phyloP scores from a whole-genome alignment of 176 grass and related monocot species.

The Oryza longistaminata region DNA sequence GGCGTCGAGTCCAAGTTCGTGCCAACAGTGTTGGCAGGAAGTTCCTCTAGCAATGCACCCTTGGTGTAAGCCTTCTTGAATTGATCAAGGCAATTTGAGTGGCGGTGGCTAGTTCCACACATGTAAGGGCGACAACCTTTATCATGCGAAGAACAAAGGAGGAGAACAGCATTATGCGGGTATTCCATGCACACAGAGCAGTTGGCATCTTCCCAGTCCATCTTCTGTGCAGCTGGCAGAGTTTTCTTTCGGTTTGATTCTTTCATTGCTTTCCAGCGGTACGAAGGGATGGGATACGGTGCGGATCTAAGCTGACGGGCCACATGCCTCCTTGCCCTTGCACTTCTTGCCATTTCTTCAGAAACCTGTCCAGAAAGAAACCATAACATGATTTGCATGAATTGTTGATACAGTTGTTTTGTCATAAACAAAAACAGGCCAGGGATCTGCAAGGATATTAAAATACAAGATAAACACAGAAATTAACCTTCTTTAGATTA shows the following conservation, averaged over 20 bases:
- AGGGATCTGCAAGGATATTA: not conserved
- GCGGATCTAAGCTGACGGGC: slow-evolving; percentile 64
- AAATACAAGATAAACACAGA: not conserved
- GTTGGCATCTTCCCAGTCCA: slow-evolving; percentile 96
- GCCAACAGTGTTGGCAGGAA: slow-evolving; percentile 28
- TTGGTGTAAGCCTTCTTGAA: slow-evolving; percentile 94
- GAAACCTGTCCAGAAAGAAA: slow-evolving; percentile 39
- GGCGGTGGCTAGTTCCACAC: slow-evolving; percentile 85
- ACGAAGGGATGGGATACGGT: slow-evolving; percentile 78
- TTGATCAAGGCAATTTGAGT: slow-evolving; percentile 96
- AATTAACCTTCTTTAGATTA: not conserved
- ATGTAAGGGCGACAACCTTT: slow-evolving; percentile 97
- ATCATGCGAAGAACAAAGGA: slow-evolving; percentile 96
- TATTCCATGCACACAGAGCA: slow-evolving; percentile 98
- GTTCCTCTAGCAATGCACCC: slow-evolving; percentile 51
- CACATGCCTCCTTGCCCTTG: slow-evolving; percentile 63
- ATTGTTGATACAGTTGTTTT: not conserved
- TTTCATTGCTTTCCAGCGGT: slow-evolving; percentile 57
- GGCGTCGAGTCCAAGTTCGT: slow-evolving; percentile 28
- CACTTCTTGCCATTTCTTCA: slow-evolving; percentile 70
- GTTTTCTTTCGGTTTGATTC: slow-evolving; percentile 55
- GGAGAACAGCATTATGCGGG: slow-evolving; percentile 93
- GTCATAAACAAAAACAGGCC: not conserved
- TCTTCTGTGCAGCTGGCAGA: slow-evolving; percentile 54
- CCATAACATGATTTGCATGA: not conserved